A percentile compares a stretch with the other conserved stretches of the same genome.
Evolutionary conservation across 2,329 filamentous ascomycete genomes (phyloP).

Genomic region (Fusarium burgessii): DNA sequence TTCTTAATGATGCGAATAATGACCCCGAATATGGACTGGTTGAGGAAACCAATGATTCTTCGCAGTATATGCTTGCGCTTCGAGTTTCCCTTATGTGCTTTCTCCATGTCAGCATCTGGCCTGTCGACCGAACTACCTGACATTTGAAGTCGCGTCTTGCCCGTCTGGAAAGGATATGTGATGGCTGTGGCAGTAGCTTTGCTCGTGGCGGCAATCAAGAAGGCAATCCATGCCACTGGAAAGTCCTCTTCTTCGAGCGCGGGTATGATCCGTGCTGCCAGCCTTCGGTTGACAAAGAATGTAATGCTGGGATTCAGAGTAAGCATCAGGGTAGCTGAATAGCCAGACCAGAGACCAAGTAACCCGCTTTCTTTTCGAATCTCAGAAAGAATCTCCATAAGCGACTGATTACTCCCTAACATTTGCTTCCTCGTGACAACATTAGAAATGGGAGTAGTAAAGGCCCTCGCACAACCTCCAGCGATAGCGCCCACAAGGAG

Average conservation of each 20-base stretch:
- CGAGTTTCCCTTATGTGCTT: not conserved
- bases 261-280: conserved; percentile 70
- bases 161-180: conserved; percentile 88
- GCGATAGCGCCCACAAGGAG: conserved; percentile 79
- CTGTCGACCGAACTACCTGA: conserved; percentile 52
- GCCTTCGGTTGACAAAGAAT: conserved; percentile 81
- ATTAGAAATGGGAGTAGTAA: conserved; percentile 85
- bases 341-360: conserved; percentile 86
- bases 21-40: conserved; percentile 70
- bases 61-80: conserved; percentile 12
- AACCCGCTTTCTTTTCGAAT: conserved; percentile 79
- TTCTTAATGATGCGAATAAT: conserved; percentile 68
- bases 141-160: conserved; percentile 83
- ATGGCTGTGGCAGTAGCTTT: conserved; percentile 81
- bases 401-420: conserved; percentile 57
- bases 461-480: conserved; percentile 78
- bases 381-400: conserved; percentile 69
- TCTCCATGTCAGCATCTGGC: conserved; percentile 16
- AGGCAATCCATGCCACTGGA: conserved; percentile 55
- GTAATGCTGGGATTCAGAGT: conserved; percentile 90
- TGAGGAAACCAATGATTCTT: conserved; percentile 42
- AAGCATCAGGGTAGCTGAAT: conserved; percentile 81
- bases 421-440: conserved; percentile 87
- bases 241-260: conserved; percentile 58
- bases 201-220: conserved; percentile 75